Evolutionary conservation across 805 yeast genomes (phyloP).

Genomic region (Metschnikowia chrysomelidarum): DNA sequence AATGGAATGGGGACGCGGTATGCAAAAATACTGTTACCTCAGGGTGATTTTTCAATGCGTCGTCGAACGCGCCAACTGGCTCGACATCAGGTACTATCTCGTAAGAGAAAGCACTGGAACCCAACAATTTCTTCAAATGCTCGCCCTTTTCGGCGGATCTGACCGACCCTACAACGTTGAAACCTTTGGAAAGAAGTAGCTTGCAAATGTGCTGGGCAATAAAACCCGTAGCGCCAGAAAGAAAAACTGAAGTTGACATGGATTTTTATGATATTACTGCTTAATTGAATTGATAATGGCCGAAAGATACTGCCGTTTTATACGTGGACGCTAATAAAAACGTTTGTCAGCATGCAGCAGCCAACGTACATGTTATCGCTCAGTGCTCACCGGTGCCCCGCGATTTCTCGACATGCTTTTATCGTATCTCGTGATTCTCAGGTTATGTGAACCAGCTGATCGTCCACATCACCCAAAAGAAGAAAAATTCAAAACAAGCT

Average conservation of each 20-base stretch:
- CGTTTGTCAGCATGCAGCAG: too few species aligned
- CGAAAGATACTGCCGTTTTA: too few species aligned
- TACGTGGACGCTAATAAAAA: too few species aligned
- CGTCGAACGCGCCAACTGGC: constrained; percentile 43
- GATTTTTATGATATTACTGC: too few species aligned
- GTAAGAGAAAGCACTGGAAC: constrained; percentile 34
- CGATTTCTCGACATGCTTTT: too few species aligned
- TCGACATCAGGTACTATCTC: constrained; percentile 50
- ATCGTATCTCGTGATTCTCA: too few species aligned
- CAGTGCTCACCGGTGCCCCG: too few species aligned
- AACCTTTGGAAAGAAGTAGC: constrained; percentile 21
- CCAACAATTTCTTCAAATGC: constrained; percentile 23
- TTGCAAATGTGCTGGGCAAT: constrained; percentile 28
- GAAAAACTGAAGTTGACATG: constrained; percentile 19
- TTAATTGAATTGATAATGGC: background rate
- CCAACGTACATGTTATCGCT: too few species aligned
- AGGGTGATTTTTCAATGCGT: constrained; percentile 43
- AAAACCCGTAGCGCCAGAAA: constrained; percentile 34
- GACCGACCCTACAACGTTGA: constrained; percentile 26
- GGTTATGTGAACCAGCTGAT: too few species aligned
- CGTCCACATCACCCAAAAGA: too few species aligned
- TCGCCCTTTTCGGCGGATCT: constrained; percentile 25
- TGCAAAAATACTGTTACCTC: constrained; percentile 56
- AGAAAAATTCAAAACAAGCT: too few species aligned
- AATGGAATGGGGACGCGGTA: constrained; percentile 59